These are phyloP conservation scores for Tulasnella sp. DNA, from an alignment of 768 basidiomycete species.

Conservation along the genomic window DNA sequence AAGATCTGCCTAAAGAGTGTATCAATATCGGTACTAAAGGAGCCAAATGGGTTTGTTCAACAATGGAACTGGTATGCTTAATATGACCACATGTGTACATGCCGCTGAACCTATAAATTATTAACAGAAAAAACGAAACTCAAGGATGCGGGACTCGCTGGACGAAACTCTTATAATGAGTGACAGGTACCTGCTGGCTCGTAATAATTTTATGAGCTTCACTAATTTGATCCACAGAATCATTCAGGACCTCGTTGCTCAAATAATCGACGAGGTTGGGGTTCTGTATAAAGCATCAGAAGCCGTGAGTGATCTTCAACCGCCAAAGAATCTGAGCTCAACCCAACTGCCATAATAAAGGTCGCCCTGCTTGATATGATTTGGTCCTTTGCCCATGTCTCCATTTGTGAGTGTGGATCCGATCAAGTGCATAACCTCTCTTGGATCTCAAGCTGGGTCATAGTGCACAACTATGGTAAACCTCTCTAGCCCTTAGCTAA, in stretches of 20 bases:
- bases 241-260: constrained; percentile 59
- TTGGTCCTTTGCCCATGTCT: constrained; percentile 72
- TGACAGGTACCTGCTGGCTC: constrained; percentile 40
- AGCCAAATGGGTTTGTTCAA: constrained; percentile 63
- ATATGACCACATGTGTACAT: not conserved
- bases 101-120: not conserved
- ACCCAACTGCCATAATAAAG: constrained; percentile 27
- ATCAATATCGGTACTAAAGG: constrained; percentile 53
- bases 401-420: constrained; percentile 47
- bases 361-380: constrained; percentile 83
- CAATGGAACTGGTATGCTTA: constrained; percentile 57
- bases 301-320: constrained; percentile 41
- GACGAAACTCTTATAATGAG: constrained; percentile 81
- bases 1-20: constrained; percentile 53
- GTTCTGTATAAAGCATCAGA: constrained; percentile 84
- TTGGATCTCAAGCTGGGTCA: not conserved
- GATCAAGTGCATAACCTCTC: constrained; percentile 17
- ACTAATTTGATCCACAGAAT: constrained; percentile 36
- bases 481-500: not conserved
- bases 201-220: not conserved
- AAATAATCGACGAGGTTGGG: constrained; percentile 58
- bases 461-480: constrained; percentile 39
- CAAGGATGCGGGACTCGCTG: constrained; percentile 80
- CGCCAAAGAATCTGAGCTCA: not conserved
- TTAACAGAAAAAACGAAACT: constrained; percentile 69